Evolutionary conservation across 2,329 filamentous ascomycete genomes (phyloP), one percentile per base, ranked within the genome.

Genomic region (Xenosphaeropsis pyriputrescens): DNA sequence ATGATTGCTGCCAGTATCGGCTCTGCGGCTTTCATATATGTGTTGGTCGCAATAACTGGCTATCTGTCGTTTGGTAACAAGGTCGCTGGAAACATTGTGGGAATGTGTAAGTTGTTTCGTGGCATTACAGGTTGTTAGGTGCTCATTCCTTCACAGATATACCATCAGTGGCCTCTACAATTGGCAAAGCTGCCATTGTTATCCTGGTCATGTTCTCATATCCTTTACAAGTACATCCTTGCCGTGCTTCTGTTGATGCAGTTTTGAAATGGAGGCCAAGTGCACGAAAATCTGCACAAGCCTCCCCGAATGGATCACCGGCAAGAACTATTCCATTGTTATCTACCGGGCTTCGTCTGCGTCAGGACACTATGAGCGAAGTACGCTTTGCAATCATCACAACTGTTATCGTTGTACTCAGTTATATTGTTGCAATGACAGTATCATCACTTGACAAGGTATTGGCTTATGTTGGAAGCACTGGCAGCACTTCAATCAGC

Each of bases 121-220:
- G 11, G 16, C 2, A 32, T 17, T 12, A 5, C 19, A n/a, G 18
- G 12, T 9, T 31, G 11, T n/a, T 5, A n/a, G 11, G 32, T 29
- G n/a, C 17, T 15, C 19, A 32, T 7, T 29, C 32, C 34, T 19
- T 11, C 37, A 13, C 39, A 75, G 70, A 89, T 55, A 65, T 75
- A 4, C 73, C 83, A 2, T 85, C 82, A 1, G 69, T 85, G 32
- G 79, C 82, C 13, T 89, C 88, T 2, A 96, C 89, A 2, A 86
- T 98, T 48, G 91, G 85, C 38, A 89, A 93, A 47, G 85, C 86
- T 2, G 91, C 91, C 34, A 98, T 98, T 46, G 91, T 98, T 29
- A 70, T 96, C 41, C 75, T 98, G 1, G 91, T 98, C 48, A 86
- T 93, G 58, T 96, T 98, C 57, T 94, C 86, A 13, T 89, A 96